A percentile compares a stretch with the other conserved stretches of the same genome.
Conservation (phyloP, 441 rosid genomes). For the Bruguiera hainesii region DNA sequence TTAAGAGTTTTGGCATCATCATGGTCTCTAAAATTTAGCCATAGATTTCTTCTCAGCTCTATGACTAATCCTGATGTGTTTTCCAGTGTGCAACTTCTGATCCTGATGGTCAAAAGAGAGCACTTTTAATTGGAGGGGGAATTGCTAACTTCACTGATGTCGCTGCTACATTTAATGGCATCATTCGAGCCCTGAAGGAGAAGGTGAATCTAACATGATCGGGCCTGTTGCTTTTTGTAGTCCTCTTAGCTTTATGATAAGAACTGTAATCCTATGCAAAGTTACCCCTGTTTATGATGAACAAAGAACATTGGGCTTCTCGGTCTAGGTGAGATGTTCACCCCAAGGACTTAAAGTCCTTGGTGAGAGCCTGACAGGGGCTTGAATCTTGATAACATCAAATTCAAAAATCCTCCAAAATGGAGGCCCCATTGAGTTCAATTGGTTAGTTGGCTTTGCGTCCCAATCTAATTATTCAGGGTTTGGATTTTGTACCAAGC, state of each 20-base stretch:
- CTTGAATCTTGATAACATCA: too few species aligned
- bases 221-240: not conserved
- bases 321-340: too few species aligned
- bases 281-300: not conserved
- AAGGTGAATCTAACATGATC: constrained; percentile 39
- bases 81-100: constrained; percentile 82
- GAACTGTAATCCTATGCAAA: not conserved
- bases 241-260: not conserved
- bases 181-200: constrained; percentile 83
- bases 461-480: too few species aligned
- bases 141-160: constrained; percentile 97
- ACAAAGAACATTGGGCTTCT: too few species aligned
- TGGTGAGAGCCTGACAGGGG: too few species aligned
- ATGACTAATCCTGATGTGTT: not conserved
- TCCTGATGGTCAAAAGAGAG: constrained; percentile 91
- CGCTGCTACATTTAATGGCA: constrained; percentile 92
- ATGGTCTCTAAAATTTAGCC: not conserved
- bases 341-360: too few species aligned
- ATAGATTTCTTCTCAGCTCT: not conserved
- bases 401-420: too few species aligned
- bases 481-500: too few species aligned
- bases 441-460: too few species aligned
- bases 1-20: too few species aligned
- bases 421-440: too few species aligned
- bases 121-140: constrained; percentile 92